phyloP scores from a whole-genome alignment of 257 asterid species.

The Solanum paucissectum region DNA sequence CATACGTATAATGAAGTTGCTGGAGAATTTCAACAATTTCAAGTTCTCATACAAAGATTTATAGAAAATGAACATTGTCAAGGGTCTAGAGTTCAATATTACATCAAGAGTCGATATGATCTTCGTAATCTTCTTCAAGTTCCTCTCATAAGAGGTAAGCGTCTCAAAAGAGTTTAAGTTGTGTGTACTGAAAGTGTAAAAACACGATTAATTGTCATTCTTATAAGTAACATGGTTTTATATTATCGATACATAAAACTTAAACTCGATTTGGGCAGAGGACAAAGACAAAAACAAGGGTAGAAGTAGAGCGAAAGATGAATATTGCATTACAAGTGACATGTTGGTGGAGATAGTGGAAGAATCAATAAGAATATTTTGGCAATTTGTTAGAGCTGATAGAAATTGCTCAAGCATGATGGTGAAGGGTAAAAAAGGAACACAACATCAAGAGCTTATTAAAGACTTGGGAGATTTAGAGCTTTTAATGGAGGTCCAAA shows the following conservation, averaged over 20 bases:
- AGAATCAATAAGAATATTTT: constrained; percentile 81
- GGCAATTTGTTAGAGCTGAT: constrained; percentile 79
- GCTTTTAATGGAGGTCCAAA: constrained; percentile 44
- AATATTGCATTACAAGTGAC: constrained; percentile 53
- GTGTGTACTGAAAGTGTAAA: fast-evolving
- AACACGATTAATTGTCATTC: not conserved
- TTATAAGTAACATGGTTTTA: not conserved
- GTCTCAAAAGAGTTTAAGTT: not conserved
- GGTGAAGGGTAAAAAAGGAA: constrained; percentile 22
- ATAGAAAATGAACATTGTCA: constrained; percentile 77
- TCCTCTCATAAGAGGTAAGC: constrained; percentile 67
- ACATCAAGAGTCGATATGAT: constrained; percentile 53
- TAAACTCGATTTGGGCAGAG: constrained; percentile 25
- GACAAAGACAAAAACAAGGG: constrained; percentile 47
- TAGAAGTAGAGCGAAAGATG: constrained; percentile 19
- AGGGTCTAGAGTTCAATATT: constrained; percentile 55
- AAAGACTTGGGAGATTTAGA: constrained; percentile 34
- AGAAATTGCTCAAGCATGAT: constrained; percentile 31
- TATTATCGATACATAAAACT: not conserved
- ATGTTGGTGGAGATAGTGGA: constrained; percentile 73
- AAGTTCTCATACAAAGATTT: constrained; percentile 78
- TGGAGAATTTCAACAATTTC: constrained; percentile 84
- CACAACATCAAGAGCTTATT: constrained; percentile 19
- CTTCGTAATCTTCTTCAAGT: constrained; percentile 81
- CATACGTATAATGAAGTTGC: constrained; percentile 77